Conservation (phyloP, 257 asterid genomes). For the Paraleonurus japonicus region DNA sequence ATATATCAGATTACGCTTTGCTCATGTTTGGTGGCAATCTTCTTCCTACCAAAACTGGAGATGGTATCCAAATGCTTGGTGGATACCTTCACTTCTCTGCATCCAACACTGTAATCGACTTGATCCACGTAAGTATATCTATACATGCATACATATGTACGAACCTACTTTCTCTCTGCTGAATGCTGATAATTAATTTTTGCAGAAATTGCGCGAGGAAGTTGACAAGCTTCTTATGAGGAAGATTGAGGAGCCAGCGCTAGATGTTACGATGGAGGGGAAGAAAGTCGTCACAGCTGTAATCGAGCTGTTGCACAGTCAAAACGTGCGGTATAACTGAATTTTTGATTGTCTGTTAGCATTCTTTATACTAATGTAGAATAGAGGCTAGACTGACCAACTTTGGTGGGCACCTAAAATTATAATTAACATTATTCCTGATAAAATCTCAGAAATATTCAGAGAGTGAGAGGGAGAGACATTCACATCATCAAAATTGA, state of each 20-base stretch:
- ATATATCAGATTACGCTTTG: conserved; percentile 87
- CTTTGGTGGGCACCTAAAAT: neutral
- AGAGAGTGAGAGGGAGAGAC: too few relatives aligned
- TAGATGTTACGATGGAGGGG: conserved; percentile 72
- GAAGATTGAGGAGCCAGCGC: conserved; percentile 79
- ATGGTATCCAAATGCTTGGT: conserved; percentile 94
- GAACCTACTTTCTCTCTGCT: neutral
- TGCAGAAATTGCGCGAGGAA: conserved; percentile 85
- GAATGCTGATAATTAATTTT: neutral
- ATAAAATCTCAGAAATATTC: neutral
- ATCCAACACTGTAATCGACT: conserved; percentile 66
- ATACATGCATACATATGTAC: neutral
- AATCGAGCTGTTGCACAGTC: conserved; percentile 73
- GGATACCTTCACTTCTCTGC: conserved; percentile 97
- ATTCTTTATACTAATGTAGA: neutral
- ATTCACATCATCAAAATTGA: too few relatives aligned
- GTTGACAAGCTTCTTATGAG: conserved; percentile 77
- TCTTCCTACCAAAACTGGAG: conserved; percentile 62
- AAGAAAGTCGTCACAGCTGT: conserved; percentile 79
- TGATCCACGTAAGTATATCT: conserved; percentile 56
- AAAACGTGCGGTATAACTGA: conserved; percentile 44
- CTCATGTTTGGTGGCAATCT: conserved; percentile 97
- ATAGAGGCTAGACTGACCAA: neutral
- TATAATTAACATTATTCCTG: neutral
- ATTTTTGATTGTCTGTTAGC: neutral